phyloP scores from a whole-genome alignment of 2,329 filamentous ascomycete genomes.

The Aaosphaeria arxii region DNA sequence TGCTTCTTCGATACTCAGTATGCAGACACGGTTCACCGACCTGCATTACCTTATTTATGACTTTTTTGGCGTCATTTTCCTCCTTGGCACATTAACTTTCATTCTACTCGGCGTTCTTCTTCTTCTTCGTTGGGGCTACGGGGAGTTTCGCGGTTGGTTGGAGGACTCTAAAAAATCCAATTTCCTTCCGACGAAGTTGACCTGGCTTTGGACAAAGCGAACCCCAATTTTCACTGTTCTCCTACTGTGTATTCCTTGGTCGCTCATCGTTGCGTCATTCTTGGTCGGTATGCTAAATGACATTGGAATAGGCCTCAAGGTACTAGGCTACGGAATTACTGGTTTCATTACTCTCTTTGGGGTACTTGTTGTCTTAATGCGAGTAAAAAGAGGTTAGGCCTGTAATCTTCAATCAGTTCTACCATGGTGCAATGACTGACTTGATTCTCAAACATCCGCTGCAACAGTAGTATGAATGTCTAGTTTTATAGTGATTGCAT shows the following conservation, averaged over 20 bases:
- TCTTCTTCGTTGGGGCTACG: neutral
- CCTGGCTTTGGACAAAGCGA: neutral
- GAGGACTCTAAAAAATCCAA: neutral
- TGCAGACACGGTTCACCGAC: conserved; percentile 4
- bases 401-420: no score
- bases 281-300: conserved; percentile 1
- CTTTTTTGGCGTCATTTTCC: conserved; percentile 2
- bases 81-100: conserved; percentile 1
- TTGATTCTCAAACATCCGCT: no score
- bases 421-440: no score
- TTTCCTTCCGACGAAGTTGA: neutral
- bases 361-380: no score
- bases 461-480: no score
- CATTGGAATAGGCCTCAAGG: neutral
- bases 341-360: no score
- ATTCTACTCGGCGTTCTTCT: neutral
- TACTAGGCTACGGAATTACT: neutral
- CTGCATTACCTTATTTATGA: conserved; percentile 1
- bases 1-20: conserved; percentile 2
- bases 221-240: neutral
- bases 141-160: neutral
- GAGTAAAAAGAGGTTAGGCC: no score
- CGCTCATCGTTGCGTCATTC: neutral
- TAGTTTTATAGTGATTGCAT: no score
- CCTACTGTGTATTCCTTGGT: neutral